Base-by-base conservation (phyloP, 2,329 filamentous ascomycete genomes). In the Nigrospora osmanthi region DNA sequence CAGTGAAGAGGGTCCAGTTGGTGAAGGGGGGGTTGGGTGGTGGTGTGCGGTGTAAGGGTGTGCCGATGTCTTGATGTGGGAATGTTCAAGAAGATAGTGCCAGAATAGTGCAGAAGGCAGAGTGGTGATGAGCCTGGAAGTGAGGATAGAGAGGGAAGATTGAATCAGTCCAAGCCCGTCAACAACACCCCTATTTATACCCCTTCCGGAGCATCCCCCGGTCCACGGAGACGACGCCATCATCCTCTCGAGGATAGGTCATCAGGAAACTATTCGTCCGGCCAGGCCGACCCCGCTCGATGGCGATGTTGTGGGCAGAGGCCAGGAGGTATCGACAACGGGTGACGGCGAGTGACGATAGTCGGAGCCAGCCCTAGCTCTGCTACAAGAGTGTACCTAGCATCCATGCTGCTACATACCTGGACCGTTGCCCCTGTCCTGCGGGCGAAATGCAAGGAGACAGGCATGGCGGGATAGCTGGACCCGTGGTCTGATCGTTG, bases 131-230 rank as follows among this genome's bases (percentile, higher is more conserved):
- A 31, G 42, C 14, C 67, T 64, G 64, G 64, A 51, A 61, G 52
- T 54, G 61, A 67, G 66, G 60, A 66, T 64, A 55, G 57, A 64
- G 66, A 67, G 77, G 71, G 70, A 76, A 73, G 66, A 69, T 76
- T 62, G 63, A 68, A 60, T 60, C 47, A 51, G 50, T 55, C 56
- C 57, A 57, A 64, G 61, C 58, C 63, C 54, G 70, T 72, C 66
- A 66, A 75, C 65, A 63, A 66, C 60, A 58, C 59, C 61, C 64
- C 76, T 68, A 80, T 83, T 83, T 83, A 83, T 83, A 83, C 69
- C 72, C 76, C 71, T 77, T 61, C 47, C 23, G 28, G 42, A 41
- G 35, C 47, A 43, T 48, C 23, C 43, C 52, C 52, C 19, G 50
- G 48, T 38, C 48, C 42, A 47, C 49, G n/a, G 49, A 55, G 51